phyloP scores from a whole-genome alignment of 495 filamentous ascomycete species.

The Niebla homalea region DNA sequence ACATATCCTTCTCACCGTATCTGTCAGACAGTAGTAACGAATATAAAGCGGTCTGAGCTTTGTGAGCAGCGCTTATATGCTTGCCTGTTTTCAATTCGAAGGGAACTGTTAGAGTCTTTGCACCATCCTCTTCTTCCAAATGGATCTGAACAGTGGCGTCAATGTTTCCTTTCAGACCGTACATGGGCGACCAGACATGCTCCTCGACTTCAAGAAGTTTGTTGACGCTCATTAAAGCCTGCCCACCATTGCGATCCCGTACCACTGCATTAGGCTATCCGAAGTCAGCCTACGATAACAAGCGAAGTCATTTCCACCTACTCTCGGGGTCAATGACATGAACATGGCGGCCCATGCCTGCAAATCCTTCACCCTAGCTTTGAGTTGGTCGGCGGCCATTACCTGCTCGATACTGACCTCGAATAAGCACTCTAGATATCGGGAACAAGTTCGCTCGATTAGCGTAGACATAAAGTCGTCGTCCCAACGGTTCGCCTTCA shows the following conservation, averaged over 20 bases:
- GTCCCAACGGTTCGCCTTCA: constrained; percentile 76
- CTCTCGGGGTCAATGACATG: constrained; percentile 56
- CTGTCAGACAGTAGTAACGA: constrained; percentile 86
- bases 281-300: constrained; percentile 5
- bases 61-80: constrained; percentile 57
- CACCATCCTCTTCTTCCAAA: constrained; percentile 48
- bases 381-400: constrained; percentile 61
- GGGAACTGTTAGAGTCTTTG: constrained; percentile 68
- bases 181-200: constrained; percentile 95
- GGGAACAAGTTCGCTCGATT: constrained; percentile 50
- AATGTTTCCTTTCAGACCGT: constrained; percentile 92
- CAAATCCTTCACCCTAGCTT: constrained; percentile 64
- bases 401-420: constrained; percentile 60
- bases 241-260: constrained; percentile 57
- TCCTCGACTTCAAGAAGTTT: constrained; percentile 95
- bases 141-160: constrained; percentile 94
- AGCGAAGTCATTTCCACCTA: constrained; percentile 23
- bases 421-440: constrained; percentile 75
- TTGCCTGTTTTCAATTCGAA: constrained; percentile 93
- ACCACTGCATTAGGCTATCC: constrained; percentile 56
- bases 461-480: constrained; percentile 44
- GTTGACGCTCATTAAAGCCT: constrained; percentile 70
- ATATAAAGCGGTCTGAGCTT: constrained; percentile 89
- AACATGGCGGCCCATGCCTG: constrained; percentile 74
- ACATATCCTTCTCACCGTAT: constrained; percentile 45